Base-by-base conservation (phyloP, 371 early-diverging fungal species). In the Basidiobolus meristosporus region DNA sequence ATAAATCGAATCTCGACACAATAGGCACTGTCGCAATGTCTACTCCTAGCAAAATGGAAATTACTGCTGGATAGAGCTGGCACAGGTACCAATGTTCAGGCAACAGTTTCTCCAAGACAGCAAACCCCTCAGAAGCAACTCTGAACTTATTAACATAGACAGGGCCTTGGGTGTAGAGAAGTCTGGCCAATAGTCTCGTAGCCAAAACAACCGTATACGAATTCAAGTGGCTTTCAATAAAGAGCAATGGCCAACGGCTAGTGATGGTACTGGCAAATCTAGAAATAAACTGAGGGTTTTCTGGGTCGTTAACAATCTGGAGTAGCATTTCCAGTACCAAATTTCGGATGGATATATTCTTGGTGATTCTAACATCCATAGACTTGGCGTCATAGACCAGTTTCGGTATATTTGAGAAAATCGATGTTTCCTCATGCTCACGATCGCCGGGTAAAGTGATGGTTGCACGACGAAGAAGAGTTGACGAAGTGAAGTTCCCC, bases 181-280 rank as follows among this genome's bases (percentile, higher is more conserved):
- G 46, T 32, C 69, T 58, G 0, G 70, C 52, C 30, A 82, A 40
- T 20, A 79, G 71, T 9, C 76, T 56, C 22, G 59, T 53, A 0
- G 73, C 60, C 16, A 74, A 53, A 7, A 76, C 61, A 0, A 76
- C 71, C 3, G 76, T 65, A 22, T 55, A 65, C 0, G 68, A 59
- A 33, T 82, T 68, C 3, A 65, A 38, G 7, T 62, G 45, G 2
- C 60, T 60, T 7, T 63, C 61, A 52, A 77, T 63, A 36, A 78
- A 78, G 2, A 78, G 56, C 14, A 78, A 43, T 1, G 77, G 59
- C 83, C 83, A 82, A 44, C 72, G 65, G 52, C 66, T 73, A 19
- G 79, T 74, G 22, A 80, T 68, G 0, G 69, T 70, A 1, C 52
- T 43, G 2, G 73, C 51, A 47, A 80, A 73, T 38, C 70, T 66